These are phyloP conservation scores for Lipomyces spencermartinsiae DNA, from an alignment of 805 yeast genomes.

Conservation along the genomic window DNA sequence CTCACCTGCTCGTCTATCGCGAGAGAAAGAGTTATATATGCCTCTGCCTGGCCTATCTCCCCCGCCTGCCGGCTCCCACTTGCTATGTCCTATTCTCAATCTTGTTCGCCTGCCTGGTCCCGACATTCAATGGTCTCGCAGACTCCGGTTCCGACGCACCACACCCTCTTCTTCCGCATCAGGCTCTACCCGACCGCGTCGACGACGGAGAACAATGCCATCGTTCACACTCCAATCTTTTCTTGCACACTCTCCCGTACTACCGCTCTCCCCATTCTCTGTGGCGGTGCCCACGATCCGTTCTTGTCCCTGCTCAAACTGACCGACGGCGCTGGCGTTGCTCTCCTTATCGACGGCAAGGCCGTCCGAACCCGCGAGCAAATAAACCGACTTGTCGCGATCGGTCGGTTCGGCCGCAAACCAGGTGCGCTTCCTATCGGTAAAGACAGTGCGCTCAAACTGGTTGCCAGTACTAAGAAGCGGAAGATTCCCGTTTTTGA, in stretches of 20 bases:
- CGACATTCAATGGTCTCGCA: constrained; percentile 5
- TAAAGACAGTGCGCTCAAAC: not conserved
- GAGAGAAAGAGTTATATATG: not conserved
- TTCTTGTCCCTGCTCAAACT: constrained; percentile 17
- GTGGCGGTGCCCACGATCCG: constrained; percentile 22
- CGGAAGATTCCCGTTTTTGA: constrained; percentile 26
- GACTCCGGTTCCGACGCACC: constrained; percentile 21
- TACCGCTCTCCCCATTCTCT: constrained; percentile 31
- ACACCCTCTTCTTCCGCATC: constrained; percentile 30
- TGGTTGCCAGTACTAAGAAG: constrained; percentile 10
- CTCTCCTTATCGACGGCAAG: constrained; percentile 25
- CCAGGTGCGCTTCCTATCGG: constrained; percentile 21
- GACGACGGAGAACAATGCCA: constrained; percentile 10
- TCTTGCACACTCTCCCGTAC: constrained; percentile 33
- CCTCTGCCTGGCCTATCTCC: not conserved
- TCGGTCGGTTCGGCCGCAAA: constrained; percentile 31
- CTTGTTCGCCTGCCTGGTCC: not conserved
- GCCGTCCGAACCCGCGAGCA: constrained; percentile 34
- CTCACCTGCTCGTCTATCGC: not conserved
- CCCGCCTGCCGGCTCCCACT: not conserved
- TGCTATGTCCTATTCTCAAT: not conserved
- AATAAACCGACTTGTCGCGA: constrained; percentile 33
- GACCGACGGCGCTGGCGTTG: constrained; percentile 26
- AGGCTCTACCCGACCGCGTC: constrained; percentile 18
- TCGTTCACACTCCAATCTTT: constrained; percentile 22